These are phyloP conservation scores for Saturnispora zaruensis DNA, from an alignment of 805 yeast genomes.

Conservation along the genomic window DNA sequence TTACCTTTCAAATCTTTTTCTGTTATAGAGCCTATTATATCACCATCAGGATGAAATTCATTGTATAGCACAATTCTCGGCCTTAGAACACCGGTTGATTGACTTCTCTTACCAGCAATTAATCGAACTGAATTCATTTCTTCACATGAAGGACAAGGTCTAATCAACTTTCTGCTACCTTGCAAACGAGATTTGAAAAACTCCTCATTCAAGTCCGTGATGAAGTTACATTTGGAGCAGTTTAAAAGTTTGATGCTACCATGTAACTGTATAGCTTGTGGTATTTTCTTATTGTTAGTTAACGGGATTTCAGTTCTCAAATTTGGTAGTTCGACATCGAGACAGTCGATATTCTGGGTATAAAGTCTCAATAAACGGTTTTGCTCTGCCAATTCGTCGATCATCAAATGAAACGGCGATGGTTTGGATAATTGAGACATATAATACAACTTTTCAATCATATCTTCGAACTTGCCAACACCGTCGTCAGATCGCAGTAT, in stretches of 20 bases:
- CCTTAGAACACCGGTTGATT: slow-evolving; percentile 51
- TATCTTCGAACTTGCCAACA: slow-evolving; percentile 59
- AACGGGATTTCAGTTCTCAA: slow-evolving; percentile 45
- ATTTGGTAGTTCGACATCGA: slow-evolving; percentile 52
- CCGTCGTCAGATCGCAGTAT: slow-evolving; percentile 60
- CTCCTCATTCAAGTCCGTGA: slow-evolving; percentile 43
- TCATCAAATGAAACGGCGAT: slow-evolving; percentile 63
- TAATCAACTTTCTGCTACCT: slow-evolving; percentile 26
- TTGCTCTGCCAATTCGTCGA: slow-evolving; percentile 50
- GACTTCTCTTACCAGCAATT: slow-evolving; percentile 58
- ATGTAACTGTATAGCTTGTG: slow-evolving; percentile 70
- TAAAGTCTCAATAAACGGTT: slow-evolving; percentile 65
- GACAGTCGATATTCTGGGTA: slow-evolving; percentile 82
- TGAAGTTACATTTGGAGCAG: slow-evolving; percentile 68
- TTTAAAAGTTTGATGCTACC: slow-evolving; percentile 68
- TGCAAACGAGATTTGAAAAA: slow-evolving; percentile 31
- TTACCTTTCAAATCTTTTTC: slow-evolving; percentile 52
- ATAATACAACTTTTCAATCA: slow-evolving; percentile 55
- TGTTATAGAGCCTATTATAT: slow-evolving; percentile 69
- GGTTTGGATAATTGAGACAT: slow-evolving; percentile 52
- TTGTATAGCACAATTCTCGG: slow-evolving; percentile 65
- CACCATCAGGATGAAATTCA: slow-evolving; percentile 82
- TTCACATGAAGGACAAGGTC: slow-evolving; percentile 58
- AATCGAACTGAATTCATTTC: slow-evolving; percentile 48
- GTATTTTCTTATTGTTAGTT: slow-evolving; percentile 29